These are phyloP conservation scores for Debaryomyces maramus DNA, from an alignment of 805 yeast species.

Conservation along the genomic window DNA sequence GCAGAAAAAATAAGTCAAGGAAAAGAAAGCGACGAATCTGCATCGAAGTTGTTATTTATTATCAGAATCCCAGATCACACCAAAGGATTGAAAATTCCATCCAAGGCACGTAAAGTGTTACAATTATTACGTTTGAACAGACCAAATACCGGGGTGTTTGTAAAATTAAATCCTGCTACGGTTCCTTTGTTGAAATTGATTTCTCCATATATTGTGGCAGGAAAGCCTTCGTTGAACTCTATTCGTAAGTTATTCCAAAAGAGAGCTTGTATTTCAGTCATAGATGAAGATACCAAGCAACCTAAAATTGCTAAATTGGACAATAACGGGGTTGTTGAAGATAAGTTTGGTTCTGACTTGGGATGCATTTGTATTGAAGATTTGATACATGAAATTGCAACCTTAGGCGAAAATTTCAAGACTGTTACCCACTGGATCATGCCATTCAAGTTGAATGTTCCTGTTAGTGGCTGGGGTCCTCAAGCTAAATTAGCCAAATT, in stretches of 20 bases:
- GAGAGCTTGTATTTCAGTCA: conserved; percentile 59
- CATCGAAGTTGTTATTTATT: conserved; percentile 57
- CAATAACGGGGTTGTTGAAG: conserved; percentile 76
- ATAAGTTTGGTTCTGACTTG: conserved; percentile 53
- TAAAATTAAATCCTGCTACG: conserved; percentile 59
- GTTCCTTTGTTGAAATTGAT: conserved; percentile 65
- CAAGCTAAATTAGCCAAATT: conserved; percentile 65
- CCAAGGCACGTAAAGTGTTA: conserved; percentile 60
- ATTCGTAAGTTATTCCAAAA: conserved; percentile 74
- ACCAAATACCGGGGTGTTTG: conserved; percentile 68
- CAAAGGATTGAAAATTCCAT: conserved; percentile 62
- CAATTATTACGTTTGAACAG: conserved; percentile 59
- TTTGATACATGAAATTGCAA: conserved; percentile 66
- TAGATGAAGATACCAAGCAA: conserved; percentile 24
- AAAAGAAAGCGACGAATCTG: conserved; percentile 13
- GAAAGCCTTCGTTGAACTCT: conserved; percentile 70
- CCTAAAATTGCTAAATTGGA: conserved; percentile 52
- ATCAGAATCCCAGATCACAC: conserved; percentile 65
- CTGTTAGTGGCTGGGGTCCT: conserved; percentile 75
- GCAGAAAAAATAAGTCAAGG: conserved; percentile 22
- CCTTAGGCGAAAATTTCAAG: conserved; percentile 66
- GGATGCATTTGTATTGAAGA: conserved; percentile 83
- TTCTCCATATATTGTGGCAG: conserved; percentile 72
- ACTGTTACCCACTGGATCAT: conserved; percentile 58
- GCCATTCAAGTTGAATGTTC: conserved; percentile 70